Conservation (phyloP, 805 yeast species). For the Tetrapisispora namnaoensis region DNA sequence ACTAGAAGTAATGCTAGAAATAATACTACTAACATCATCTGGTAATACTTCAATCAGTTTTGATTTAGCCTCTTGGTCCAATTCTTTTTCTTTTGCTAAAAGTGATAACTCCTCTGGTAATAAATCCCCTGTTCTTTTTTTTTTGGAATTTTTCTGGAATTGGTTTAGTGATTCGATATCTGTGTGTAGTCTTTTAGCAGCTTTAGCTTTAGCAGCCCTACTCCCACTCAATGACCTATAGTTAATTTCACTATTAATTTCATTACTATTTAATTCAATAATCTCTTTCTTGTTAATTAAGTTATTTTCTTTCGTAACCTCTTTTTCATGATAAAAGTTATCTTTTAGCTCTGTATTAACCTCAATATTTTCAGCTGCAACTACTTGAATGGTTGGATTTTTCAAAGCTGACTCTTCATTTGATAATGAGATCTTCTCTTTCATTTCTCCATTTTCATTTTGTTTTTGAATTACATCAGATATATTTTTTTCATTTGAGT, state of each 20-base stretch:
- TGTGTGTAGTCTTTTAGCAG: constrained; percentile 54
- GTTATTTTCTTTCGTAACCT: too few relatives aligned
- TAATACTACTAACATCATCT: constrained; percentile 6
- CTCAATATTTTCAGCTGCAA: too few relatives aligned
- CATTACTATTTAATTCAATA: background rate
- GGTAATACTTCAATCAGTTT: constrained; percentile 5
- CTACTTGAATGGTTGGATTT: background rate
- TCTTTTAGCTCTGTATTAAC: too few relatives aligned
- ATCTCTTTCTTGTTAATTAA: background rate
- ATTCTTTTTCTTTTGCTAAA: constrained; percentile 23
- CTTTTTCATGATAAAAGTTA: too few relatives aligned
- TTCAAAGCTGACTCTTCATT: background rate
- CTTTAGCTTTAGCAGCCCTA: constrained; percentile 58
- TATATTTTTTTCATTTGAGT: too few relatives aligned
- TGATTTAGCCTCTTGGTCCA: constrained; percentile 18
- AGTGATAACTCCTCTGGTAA: constrained; percentile 35
- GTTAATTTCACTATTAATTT: background rate
- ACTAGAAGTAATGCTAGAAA: constrained; percentile 1
- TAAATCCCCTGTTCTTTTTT: constrained; percentile 26
- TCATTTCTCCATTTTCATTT: too few relatives aligned
- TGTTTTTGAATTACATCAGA: too few relatives aligned
- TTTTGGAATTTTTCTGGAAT: constrained; percentile 46
- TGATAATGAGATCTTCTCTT: too few relatives aligned
- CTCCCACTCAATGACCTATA: constrained; percentile 1
- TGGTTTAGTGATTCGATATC: constrained; percentile 60